These are phyloP conservation scores for Aspergillus bombycis DNA, from an alignment of 2,329 filamentous ascomycete species.

Conservation along the genomic window DNA sequence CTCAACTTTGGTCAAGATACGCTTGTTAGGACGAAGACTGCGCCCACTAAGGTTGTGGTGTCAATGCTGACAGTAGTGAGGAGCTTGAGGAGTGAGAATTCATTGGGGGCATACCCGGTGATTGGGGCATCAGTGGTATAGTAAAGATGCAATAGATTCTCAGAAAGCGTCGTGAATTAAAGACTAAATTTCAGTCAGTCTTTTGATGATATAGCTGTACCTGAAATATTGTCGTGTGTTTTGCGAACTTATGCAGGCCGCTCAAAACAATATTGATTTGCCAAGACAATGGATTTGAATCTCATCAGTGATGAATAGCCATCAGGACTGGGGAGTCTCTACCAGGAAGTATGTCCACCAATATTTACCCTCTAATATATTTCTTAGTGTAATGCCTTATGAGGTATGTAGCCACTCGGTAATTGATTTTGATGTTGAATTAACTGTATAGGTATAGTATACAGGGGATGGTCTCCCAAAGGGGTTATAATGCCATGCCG, in stretches of 20 bases:
- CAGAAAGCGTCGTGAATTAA: conserved; percentile 9
- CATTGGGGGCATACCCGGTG: conserved; percentile 67
- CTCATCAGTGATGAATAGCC: neutral
- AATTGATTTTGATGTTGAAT: neutral
- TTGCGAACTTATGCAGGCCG: neutral
- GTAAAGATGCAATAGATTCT: conserved; percentile 62
- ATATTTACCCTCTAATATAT: neutral
- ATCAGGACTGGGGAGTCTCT: neutral
- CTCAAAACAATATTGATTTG: neutral
- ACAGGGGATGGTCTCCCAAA: neutral
- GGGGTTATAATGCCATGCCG: conserved; percentile 1
- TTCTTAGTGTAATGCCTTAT: neutral
- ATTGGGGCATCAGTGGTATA: conserved; percentile 69
- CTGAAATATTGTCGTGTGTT: neutral
- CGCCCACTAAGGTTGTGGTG: conserved; percentile 60
- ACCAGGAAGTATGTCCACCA: neutral
- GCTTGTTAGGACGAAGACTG: conserved; percentile 59
- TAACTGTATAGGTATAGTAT: too few species aligned
- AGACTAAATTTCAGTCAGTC: neutral
- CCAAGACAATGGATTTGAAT: neutral
- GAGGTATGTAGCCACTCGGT: neutral
- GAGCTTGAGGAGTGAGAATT: conserved; percentile 61
- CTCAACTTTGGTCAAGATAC: conserved; percentile 57
- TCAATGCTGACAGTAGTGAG: conserved; percentile 62
- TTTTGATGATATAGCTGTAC: neutral